Evolutionary conservation across 2,329 filamentous ascomycete genomes (phyloP).

Genomic region (Epichloe festucae): DNA sequence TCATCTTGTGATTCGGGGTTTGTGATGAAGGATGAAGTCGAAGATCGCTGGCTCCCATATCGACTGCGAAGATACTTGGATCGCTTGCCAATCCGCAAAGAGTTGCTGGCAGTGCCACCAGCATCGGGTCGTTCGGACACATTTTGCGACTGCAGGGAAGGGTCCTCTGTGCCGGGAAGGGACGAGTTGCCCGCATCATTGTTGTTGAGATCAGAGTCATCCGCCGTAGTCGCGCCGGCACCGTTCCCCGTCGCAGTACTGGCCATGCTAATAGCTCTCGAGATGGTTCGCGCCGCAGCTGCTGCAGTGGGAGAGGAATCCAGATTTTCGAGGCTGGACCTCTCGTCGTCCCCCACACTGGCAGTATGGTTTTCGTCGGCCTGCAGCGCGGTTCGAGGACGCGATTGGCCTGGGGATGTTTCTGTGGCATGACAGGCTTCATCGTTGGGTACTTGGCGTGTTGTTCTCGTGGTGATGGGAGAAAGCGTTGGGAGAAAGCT

Average conservation of each 20-base stretch:
- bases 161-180: slow-evolving; percentile 15
- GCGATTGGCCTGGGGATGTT: slow-evolving; percentile 20
- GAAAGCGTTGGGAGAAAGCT: slow-evolving; percentile 49
- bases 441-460: slow-evolving; percentile 16
- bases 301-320: slow-evolving; percentile 45
- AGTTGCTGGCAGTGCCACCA: slow-evolving; percentile 32
- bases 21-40: slow-evolving; percentile 44
- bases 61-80: slow-evolving; percentile 47
- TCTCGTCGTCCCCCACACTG: slow-evolving; percentile 29
- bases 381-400: slow-evolving; percentile 9
- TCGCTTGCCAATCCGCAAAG: slow-evolving; percentile 30
- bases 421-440: slow-evolving; percentile 49
- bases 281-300: slow-evolving; percentile 39
- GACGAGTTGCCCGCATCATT: slow-evolving; percentile 18
- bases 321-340: slow-evolving; percentile 38
- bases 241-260: slow-evolving; percentile 13
- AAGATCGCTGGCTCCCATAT: slow-evolving; percentile 45
- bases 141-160: slow-evolving; percentile 19
- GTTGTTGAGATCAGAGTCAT: slow-evolving; percentile 13
- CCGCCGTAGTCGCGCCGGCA: slow-evolving; percentile 5
- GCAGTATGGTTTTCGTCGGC: slow-evolving; percentile 12
- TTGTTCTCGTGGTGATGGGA: slow-evolving; percentile 35
- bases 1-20: slow-evolving; percentile 42
- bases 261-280: slow-evolving; percentile 35
- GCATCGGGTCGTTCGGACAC: slow-evolving; percentile 25